Evolutionary conservation across 306 rosid species (phyloP).

Genomic region (Cicer arietinum): DNA sequence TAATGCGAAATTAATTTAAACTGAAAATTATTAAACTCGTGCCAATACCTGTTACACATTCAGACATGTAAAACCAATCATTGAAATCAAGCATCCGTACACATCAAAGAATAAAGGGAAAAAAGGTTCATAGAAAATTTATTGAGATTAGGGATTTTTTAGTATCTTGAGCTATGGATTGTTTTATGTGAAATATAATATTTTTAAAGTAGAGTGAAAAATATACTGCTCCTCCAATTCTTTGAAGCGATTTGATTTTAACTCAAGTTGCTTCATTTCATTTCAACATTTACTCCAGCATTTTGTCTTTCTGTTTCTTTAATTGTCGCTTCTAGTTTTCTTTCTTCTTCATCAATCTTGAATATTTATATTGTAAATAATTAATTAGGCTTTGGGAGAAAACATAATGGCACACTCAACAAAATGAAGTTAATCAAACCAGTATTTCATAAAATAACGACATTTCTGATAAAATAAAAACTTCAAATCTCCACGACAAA

Average conservation of each 20-base stretch:
- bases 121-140: conserved; percentile 21
- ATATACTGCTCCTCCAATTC: conserved; percentile 90
- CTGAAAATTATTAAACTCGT: conserved; percentile 90
- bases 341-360: conserved; percentile 92
- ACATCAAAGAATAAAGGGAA: conserved; percentile 4
- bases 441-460: conserved; percentile 12
- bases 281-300: conserved; percentile 75
- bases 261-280: conserved; percentile 71
- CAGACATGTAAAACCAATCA: conserved; percentile 38
- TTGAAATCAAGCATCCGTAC: conserved; percentile 40
- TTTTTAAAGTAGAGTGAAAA: conserved; percentile 38
- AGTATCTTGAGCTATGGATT: conserved; percentile 17
- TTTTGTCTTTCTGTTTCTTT: conserved; percentile 80
- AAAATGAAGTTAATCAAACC: conserved; percentile 37
- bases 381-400: too few species aligned
- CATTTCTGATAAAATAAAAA: conserved; percentile 2
- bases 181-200: conserved; percentile 34
- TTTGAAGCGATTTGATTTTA: conserved; percentile 75
- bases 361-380: conserved; percentile 35
- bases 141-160: not conserved
- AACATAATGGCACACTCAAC: conserved; percentile 27
- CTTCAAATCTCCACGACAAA: conserved; percentile 26
- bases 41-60: conserved; percentile 86
- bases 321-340: conserved; percentile 88
- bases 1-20: conserved; percentile 89